Evolutionary conservation across 2,329 filamentous ascomycete species (phyloP).

Genomic region (Cryphonectria nitschkei): DNA sequence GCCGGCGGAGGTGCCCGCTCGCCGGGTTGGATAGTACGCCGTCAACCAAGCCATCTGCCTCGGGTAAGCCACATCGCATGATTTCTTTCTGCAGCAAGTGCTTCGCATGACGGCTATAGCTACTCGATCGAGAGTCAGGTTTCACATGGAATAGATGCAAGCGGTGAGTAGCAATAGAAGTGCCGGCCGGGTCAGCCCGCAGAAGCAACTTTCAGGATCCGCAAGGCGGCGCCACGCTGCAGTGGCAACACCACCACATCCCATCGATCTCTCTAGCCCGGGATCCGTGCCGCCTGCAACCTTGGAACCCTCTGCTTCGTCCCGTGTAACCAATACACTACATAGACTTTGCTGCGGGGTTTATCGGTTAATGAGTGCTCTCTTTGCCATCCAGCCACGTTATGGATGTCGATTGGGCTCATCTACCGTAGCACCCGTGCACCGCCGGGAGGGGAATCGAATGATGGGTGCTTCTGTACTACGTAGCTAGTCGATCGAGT

Average conservation of each 20-base stretch:
- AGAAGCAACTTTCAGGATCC: conserved; percentile 16
- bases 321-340: conserved; percentile 5
- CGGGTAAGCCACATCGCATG: conserved; percentile 26
- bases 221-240: conserved; percentile 9
- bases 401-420: conserved; percentile 23
- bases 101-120: neutral
- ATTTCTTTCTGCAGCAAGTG: conserved; percentile 12
- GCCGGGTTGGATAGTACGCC: neutral
- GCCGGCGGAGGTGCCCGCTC: conserved; percentile 20
- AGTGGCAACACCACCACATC: conserved; percentile 11
- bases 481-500: conserved; percentile 14
- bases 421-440: conserved; percentile 16
- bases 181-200: conserved; percentile 15
- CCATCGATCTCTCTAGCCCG: conserved; percentile 5
- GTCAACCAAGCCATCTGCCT: neutral
- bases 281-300: neutral
- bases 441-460: conserved; percentile 24
- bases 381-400: conserved; percentile 16
- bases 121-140: neutral
- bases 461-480: conserved; percentile 20
- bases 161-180: neutral
- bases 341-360: conserved; percentile 8
- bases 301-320: neutral
- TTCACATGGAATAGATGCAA: neutral
- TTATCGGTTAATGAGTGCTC: conserved; percentile 5